A percentile compares a stretch with the other conserved stretches of the same genome.
These are phyloP conservation scores for Lignosus rhinocerotis DNA, from an alignment of 1,284 basidiomycete genomes.

Conservation along the genomic window DNA sequence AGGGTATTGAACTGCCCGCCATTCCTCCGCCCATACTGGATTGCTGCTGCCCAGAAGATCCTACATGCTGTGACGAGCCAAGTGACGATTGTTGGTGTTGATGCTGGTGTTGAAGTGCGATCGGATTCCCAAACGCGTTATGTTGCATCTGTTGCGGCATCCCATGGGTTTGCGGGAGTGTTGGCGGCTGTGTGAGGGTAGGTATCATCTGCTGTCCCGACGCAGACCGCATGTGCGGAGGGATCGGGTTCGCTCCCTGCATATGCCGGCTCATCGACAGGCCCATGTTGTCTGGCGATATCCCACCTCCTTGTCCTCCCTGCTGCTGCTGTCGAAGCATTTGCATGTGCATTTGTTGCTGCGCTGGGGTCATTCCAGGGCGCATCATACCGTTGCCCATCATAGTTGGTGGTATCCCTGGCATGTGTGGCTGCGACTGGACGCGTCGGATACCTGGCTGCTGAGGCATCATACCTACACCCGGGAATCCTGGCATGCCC, in stretches of 20 bases:
- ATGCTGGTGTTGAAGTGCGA: slow-evolving; percentile 39
- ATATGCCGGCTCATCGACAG: slow-evolving; percentile 36
- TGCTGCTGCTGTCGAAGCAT: slow-evolving; percentile 28
- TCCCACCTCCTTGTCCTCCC: slow-evolving; percentile 35
- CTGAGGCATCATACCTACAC: slow-evolving; percentile 38
- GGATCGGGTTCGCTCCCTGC: slow-evolving; percentile 39
- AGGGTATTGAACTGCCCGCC: slow-evolving; percentile 33
- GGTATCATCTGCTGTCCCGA: slow-evolving; percentile 51
- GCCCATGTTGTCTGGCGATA: slow-evolving; percentile 45
- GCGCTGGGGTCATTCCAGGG: slow-evolving; percentile 16
- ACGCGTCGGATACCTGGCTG: slow-evolving; percentile 46
- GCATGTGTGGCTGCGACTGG: slow-evolving; percentile 49
- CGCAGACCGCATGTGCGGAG: slow-evolving; percentile 41
- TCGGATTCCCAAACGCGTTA: slow-evolving; percentile 44
- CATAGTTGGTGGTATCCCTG: slow-evolving; percentile 44
- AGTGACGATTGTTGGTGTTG: slow-evolving; percentile 24
- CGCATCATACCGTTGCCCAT: slow-evolving; percentile 25
- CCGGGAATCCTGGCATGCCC: slow-evolving; percentile 40
- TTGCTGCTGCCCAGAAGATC: slow-evolving; percentile 23
- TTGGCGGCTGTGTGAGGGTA: slow-evolving; percentile 49
- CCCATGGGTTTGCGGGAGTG: slow-evolving; percentile 39
- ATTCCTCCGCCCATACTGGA: slow-evolving; percentile 17
- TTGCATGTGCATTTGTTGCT: slow-evolving; percentile 20
- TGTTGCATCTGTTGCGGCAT: slow-evolving; percentile 39
- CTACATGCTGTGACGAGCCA: slow-evolving; percentile 26